These are phyloP conservation scores for Arthrocladium fulminans DNA, from an alignment of 2,329 filamentous ascomycete species.

Conservation along the genomic window DNA sequence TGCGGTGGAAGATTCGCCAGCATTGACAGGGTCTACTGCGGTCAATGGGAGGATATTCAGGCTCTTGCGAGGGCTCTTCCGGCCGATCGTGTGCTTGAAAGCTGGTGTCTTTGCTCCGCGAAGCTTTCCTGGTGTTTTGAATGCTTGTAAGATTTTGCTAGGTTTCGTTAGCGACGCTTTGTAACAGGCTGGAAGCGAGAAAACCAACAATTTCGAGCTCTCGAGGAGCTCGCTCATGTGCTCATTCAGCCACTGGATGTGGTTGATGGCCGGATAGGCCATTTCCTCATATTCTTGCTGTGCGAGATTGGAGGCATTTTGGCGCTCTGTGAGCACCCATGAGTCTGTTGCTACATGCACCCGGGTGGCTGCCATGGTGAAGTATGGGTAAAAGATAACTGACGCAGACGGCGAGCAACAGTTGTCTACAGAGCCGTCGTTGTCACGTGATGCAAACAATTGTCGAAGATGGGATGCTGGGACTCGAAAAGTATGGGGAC, in stretches of 20 bases:
- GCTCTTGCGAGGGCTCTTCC: conserved; percentile 34
- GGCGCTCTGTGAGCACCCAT: conserved; percentile 80
- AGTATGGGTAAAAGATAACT: not conserved
- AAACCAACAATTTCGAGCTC: conserved; percentile 36
- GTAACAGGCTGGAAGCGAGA: not conserved
- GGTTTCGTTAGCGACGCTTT: conserved; percentile 2
- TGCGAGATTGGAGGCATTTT: conserved; percentile 65
- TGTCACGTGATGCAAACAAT: no score
- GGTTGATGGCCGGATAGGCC: conserved; percentile 80
- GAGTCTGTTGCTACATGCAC: conserved; percentile 64
- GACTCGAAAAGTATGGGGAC: no score
- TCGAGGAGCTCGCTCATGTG: conserved; percentile 94
- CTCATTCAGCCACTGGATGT: conserved; percentile 96
- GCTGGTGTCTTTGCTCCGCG: conserved; percentile 38
- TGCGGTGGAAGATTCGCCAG: conserved; percentile 25
- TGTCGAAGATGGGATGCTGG: no score
- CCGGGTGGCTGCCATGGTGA: conserved; percentile 27
- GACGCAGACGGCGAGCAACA: not conserved
- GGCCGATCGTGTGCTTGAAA: not conserved
- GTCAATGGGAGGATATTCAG: conserved; percentile 40
- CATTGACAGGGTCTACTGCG: conserved; percentile 38
- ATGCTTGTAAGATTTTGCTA: conserved; percentile 88
- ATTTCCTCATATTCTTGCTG: conserved; percentile 86
- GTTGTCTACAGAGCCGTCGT: no score
- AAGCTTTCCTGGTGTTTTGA: conserved; percentile 57